A percentile compares a stretch with the other conserved stretches of the same genome.
These are phyloP conservation scores for Cardamine chenopodiifolia DNA, from an alignment of 345 rosid species.

Conservation along the genomic window DNA sequence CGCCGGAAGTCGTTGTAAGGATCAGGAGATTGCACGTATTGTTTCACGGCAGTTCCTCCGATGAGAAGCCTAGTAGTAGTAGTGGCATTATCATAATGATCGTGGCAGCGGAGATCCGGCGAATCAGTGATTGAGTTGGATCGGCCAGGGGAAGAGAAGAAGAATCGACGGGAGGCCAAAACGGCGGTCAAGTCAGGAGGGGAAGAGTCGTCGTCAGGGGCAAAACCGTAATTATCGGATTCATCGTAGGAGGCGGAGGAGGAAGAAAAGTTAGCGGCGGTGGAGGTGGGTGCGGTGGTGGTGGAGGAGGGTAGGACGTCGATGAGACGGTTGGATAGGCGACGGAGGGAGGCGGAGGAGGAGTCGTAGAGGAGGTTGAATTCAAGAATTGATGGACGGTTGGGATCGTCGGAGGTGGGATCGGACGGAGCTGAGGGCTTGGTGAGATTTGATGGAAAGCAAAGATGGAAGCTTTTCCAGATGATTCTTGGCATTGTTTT, in stretches of 20 bases:
- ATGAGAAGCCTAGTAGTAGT: constrained; percentile 23
- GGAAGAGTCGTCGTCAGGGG: constrained; percentile 29
- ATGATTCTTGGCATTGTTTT: constrained; percentile 37
- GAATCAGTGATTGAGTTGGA: constrained; percentile 90
- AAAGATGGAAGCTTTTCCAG: constrained; percentile 43
- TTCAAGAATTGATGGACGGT: constrained; percentile 32
- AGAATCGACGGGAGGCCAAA: constrained; percentile 83
- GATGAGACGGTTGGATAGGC: constrained; percentile 21
- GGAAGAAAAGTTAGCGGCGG: constrained; percentile 29
- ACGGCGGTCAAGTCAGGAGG: constrained; percentile 68
- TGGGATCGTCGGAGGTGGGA: constrained; percentile 30
- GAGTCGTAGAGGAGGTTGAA: constrained; percentile 33
- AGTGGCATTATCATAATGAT: constrained; percentile 12
- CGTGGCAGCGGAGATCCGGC: constrained; percentile 18
- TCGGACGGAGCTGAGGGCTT: constrained; percentile 14
- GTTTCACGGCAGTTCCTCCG: constrained; percentile 68
- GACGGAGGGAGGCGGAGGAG: not conserved
- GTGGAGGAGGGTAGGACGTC: constrained; percentile 28
- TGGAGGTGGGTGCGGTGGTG: constrained; percentile 24
- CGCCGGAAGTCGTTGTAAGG: constrained; percentile 73
- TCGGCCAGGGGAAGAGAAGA: constrained; percentile 85
- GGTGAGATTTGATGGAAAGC: constrained; percentile 36
- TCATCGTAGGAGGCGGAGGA: constrained; percentile 26
- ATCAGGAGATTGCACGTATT: constrained; percentile 65
- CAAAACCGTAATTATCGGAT: constrained; percentile 18